Base-by-base conservation (phyloP, 306 rosid genomes). In the Parietaria judaica region DNA sequence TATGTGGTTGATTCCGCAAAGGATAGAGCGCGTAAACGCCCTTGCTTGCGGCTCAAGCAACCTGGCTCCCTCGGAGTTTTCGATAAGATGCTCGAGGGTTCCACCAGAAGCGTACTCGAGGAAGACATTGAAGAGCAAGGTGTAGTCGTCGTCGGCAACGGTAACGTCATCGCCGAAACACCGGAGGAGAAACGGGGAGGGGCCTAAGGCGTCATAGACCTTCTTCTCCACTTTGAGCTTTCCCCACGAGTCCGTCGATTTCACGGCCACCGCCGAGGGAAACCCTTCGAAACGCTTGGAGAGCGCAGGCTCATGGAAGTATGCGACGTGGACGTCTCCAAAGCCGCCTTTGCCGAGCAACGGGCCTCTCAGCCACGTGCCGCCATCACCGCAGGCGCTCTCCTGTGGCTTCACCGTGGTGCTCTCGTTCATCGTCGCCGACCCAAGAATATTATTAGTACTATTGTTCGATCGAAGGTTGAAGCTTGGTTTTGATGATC, bases 71-170 rank as follows among this genome's bases (percentile, higher is more conserved):
- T 7, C 44, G 5, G 44, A 39, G 4, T 7, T 39, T 39, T 14
- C 9, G 17, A 61, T 61, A 38, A 66, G 57, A 6, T 57, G 54
- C 6, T 12, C 52, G 3, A 64, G 0, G 10, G 64, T 13, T n/a
- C 75, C 75, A 10, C 54, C 52, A 6, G 55, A 23, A 4, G 75
- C 70, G 3, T 23, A 57, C 49, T 64, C 70, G 31, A 71, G 34
- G 14, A 58, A 36, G 7, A 71, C 9, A 11, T 71, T 71, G n/a
- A n/a, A n/a, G 14, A 11, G 1, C 36, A 23, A 1, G 8, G 14
- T 8, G 5, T 39, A 4, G 44, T 7, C 44, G 6, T 39, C 65
- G n/a, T 10, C 17, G 6, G 46, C 47, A 3, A 12, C 14, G 1
- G 65, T 71, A 14, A 57, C 37, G n/a, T 71, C 70, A 0, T 48